These are phyloP conservation scores for Arthroderma sp. DNA, from an alignment of 2,329 filamentous ascomycete species.

Conservation along the genomic window DNA sequence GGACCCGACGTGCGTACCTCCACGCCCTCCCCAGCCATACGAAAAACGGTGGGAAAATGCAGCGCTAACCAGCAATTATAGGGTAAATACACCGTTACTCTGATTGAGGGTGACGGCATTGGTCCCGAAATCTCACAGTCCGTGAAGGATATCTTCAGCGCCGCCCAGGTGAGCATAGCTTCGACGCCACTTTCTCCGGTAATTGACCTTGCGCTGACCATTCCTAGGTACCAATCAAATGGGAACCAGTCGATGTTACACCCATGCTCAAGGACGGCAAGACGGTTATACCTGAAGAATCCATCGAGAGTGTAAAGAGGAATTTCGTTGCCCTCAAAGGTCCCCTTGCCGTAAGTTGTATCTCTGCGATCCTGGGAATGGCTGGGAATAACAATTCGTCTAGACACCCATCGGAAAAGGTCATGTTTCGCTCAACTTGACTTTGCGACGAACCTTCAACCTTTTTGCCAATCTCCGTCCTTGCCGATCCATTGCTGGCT, in stretches of 20 bases:
- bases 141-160: constrained; percentile 96
- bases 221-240: constrained; percentile 70
- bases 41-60: not conserved
- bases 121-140: constrained; percentile 95
- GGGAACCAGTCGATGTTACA: constrained; percentile 95
- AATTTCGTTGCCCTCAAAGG: constrained; percentile 98
- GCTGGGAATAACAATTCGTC: not conserved
- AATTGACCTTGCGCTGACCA: constrained; percentile 8
- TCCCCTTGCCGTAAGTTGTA: constrained; percentile 64
- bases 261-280: constrained; percentile 88
- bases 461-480: constrained; percentile 98
- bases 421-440: constrained; percentile 97
- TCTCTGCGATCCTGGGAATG: not conserved
- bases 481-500: constrained; percentile 91
- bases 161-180: constrained; percentile 59
- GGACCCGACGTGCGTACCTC: constrained; percentile 60
- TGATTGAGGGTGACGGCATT: constrained; percentile 99
- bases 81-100: constrained; percentile 90
- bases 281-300: constrained; percentile 83
- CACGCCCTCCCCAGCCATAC: not conserved
- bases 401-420: constrained; percentile 95
- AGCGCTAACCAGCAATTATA: constrained; percentile 24
- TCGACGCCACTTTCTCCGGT: constrained; percentile 3
- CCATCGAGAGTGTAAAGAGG: constrained; percentile 82
- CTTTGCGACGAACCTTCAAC: constrained; percentile 97